Evolutionary conservation across 192 early-diverging fungal genomes (phyloP).

Genomic region (Chytriomyces sp.): DNA sequence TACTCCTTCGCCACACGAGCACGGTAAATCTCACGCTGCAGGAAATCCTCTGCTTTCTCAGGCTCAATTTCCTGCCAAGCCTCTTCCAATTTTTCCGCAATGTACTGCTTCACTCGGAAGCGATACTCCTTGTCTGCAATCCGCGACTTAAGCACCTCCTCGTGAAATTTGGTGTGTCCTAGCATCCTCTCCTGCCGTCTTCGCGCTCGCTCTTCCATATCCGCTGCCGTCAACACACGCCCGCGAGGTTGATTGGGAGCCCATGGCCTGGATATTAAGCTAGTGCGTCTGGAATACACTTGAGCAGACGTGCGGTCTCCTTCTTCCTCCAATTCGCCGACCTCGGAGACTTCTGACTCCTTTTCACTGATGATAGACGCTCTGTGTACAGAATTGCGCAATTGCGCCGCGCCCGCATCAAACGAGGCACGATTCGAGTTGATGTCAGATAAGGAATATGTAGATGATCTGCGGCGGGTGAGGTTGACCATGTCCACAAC

Average conservation of each 20-base stretch:
- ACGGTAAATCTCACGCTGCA: conserved; percentile 30
- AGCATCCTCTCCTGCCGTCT: conserved; percentile 15
- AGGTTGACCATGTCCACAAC: not conserved
- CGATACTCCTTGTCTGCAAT: conserved; percentile 47
- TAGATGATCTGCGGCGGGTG: not conserved
- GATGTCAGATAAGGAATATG: not conserved
- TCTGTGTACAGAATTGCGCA: not conserved
- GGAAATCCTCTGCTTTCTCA: conserved; percentile 28
- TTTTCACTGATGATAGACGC: not conserved
- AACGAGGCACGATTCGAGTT: not conserved
- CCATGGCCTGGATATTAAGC: not conserved
- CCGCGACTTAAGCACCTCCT: conserved; percentile 30
- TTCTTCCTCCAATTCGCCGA: not conserved
- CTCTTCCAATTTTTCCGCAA: conserved; percentile 51
- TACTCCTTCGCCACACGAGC: conserved; percentile 31
- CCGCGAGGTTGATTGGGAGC: conserved; percentile 5
- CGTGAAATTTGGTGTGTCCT: conserved; percentile 33
- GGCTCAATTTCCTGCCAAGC: conserved; percentile 33
- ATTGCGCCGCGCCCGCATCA: not conserved
- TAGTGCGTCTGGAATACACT: too few relatives aligned
- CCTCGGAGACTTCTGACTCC: not conserved
- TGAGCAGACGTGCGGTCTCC: too few relatives aligned
- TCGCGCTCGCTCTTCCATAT: conserved; percentile 29
- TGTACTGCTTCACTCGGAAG: conserved; percentile 39
- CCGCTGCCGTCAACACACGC: conserved; percentile 34